Conservation (phyloP, 2,329 filamentous ascomycete species). For the Arthrobotrys iridis region DNA sequence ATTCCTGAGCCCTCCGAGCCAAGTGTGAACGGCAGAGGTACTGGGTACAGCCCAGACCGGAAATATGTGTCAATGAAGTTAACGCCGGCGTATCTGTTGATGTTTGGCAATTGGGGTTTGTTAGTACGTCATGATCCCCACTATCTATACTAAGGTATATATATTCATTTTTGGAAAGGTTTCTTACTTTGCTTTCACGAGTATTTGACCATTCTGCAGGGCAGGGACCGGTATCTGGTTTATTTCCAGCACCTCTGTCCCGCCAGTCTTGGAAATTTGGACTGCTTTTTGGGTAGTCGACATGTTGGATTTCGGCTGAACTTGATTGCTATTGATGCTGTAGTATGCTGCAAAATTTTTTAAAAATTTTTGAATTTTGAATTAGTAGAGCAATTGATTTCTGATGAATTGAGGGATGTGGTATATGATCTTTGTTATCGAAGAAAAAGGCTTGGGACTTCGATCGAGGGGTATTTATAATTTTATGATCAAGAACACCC, state of each 20-base stretch:
- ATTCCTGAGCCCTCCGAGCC: slow-evolving; percentile 82
- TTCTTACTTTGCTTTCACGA: slow-evolving; percentile 76
- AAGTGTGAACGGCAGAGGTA: slow-evolving; percentile 77
- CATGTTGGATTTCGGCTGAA: slow-evolving; percentile 6
- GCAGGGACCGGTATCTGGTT: slow-evolving; percentile 76
- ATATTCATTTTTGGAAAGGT: background rate
- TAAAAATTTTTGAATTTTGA: too few relatives aligned
- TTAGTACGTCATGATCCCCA: too few relatives aligned
- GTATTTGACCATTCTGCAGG: slow-evolving; percentile 74
- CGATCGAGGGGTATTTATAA: background rate
- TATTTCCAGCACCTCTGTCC: slow-evolving; percentile 76
- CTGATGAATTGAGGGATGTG: background rate
- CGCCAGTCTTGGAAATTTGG: slow-evolving; percentile 76
- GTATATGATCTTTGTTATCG: background rate
- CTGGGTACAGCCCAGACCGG: slow-evolving; percentile 81
- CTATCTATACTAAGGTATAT: background rate
- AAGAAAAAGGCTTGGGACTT: background rate
- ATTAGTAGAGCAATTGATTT: background rate
- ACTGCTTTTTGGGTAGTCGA: slow-evolving; percentile 67
- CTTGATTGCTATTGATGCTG: slow-evolving; percentile 68
- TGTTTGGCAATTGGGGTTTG: background rate
- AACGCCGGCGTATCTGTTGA: slow-evolving; percentile 71
- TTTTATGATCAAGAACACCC: too few relatives aligned
- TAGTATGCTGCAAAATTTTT: background rate
- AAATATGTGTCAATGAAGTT: slow-evolving; percentile 96